Conservation (phyloP, 352 stramenopile genomes). For the Phytophthora nicotianae region DNA sequence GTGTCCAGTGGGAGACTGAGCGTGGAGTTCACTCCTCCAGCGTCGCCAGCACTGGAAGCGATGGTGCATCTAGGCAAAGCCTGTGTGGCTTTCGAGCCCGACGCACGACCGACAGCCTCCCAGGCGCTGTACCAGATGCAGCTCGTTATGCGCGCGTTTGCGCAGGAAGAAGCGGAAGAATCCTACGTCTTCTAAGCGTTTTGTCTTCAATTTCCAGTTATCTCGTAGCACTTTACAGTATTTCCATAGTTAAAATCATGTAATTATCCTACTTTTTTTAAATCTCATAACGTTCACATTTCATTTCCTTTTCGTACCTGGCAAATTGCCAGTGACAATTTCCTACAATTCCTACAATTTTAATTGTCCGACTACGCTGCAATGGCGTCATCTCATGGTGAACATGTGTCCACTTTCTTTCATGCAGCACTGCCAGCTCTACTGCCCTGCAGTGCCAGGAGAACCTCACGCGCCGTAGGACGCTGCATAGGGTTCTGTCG, state of each 20-base stretch:
- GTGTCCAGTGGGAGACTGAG: slow-evolving; percentile 33
- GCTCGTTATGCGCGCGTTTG: slow-evolving; percentile 39
- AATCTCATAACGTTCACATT: too few relatives aligned
- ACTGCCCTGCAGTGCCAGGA: slow-evolving; percentile 18
- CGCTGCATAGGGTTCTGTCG: slow-evolving; percentile 38
- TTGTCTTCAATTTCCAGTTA: slow-evolving; percentile 1
- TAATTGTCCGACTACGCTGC: slow-evolving; percentile 19
- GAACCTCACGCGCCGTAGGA: slow-evolving; percentile 25
- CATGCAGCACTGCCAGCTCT: slow-evolving; percentile 17
- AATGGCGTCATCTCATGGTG: slow-evolving; percentile 9
- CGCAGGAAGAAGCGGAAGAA: slow-evolving; percentile 39
- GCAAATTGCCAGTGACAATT: neutral
- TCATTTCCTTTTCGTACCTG: too few relatives aligned
- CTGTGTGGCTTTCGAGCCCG: slow-evolving; percentile 59
- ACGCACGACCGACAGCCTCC: slow-evolving; percentile 53
- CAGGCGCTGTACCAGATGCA: slow-evolving; percentile 66
- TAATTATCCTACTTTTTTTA: slow-evolving; percentile 25
- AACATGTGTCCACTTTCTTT: slow-evolving; percentile 1
- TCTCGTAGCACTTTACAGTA: slow-evolving; percentile 5
- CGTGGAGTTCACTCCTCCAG: slow-evolving; percentile 35
- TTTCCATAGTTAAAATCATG: slow-evolving; percentile 28
- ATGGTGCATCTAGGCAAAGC: slow-evolving; percentile 41
- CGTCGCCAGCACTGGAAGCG: slow-evolving; percentile 29
- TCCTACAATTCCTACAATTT: slow-evolving; percentile 23
- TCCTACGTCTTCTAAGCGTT: slow-evolving; percentile 31